Evolutionary conservation across 129 eudicot genomes (phyloP), one percentile per base, ranked within the genome.

Genomic region (Escallonia rubra): DNA sequence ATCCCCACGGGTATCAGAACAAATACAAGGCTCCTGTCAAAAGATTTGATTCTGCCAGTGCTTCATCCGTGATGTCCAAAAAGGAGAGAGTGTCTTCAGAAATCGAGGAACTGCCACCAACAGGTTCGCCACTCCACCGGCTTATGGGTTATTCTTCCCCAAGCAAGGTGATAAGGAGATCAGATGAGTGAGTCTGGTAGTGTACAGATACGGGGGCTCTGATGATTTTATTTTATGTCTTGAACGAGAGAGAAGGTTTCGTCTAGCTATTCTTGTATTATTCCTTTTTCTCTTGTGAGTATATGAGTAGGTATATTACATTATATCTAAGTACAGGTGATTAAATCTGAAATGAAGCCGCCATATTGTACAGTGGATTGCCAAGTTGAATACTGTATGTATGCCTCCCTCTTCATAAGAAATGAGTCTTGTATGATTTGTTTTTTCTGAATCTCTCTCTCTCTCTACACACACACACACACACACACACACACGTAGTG

Each of bases 131-230:
- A 4, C 87, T 88, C 70, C 96, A 88, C 74, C 78, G 82, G 87
- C 94, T 92, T 38, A 88, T 88, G 98, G 98, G 98, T 12, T 88
- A 92, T 68, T 69, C 87, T 42, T 88, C 96, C 9, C 91, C 89
- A 8, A 73, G 90, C 54, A 80, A 82, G 69, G 85, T 92, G 74
- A 68, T 79, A 10, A 72, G 78, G n/a, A 75, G 76, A 53, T 74
- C 34, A 23, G 34, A 23, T 23, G 34, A 23, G 34, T 23, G 34
- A 23, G 34, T 23, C 34, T 0, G 34, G 34, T 23, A 23, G 34
- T 23, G 34, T 23, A 23, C 34, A 23, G 34, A 23, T 0, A 23
- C 34, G 34, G 34, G 34, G 1, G 34, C 34, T 23, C 34, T 23
- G 34, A 23, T 23, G 34, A 23, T 23, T 23, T 23, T 23, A 23